phyloP scores from a whole-genome alignment of 1,284 basidiomycete species.

The Boletus mariae region DNA sequence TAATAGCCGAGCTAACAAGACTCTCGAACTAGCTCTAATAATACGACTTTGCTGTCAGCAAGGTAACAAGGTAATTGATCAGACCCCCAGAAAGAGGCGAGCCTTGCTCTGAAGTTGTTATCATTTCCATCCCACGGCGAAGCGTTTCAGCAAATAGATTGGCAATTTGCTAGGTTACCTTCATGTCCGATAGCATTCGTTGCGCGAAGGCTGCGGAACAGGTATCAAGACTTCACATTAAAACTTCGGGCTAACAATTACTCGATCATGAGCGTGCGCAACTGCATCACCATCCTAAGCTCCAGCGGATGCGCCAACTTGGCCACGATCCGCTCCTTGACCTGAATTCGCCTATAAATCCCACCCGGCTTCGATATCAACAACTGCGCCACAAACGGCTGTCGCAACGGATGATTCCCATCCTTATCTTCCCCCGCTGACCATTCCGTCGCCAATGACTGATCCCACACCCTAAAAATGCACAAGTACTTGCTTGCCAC shows the following conservation, averaged over 20 bases:
- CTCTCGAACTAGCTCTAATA: background rate
- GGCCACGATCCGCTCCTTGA: conserved; percentile 21
- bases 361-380: conserved; percentile 17
- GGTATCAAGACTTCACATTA: background rate
- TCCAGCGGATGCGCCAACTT: conserved; percentile 18
- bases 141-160: too few species aligned
- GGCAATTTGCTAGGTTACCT: too few species aligned
- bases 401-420: conserved; percentile 17
- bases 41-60: too few species aligned
- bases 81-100: too few species aligned
- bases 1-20: too few species aligned
- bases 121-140: too few species aligned
- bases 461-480: conserved; percentile 20
- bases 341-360: conserved; percentile 16
- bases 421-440: conserved; percentile 3
- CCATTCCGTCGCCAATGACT: conserved; percentile 15
- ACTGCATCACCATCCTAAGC: conserved; percentile 12
- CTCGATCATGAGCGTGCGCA: conserved; percentile 21
- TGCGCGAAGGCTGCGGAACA: too few species aligned
- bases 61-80: too few species aligned
- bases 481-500: conserved; percentile 16
- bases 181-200: too few species aligned
- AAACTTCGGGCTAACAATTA: background rate
- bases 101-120: too few species aligned
- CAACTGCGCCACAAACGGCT: conserved; percentile 20